Evolutionary conservation across 495 filamentous ascomycete species (phyloP).

Genomic region (Penicillium coffeae): DNA sequence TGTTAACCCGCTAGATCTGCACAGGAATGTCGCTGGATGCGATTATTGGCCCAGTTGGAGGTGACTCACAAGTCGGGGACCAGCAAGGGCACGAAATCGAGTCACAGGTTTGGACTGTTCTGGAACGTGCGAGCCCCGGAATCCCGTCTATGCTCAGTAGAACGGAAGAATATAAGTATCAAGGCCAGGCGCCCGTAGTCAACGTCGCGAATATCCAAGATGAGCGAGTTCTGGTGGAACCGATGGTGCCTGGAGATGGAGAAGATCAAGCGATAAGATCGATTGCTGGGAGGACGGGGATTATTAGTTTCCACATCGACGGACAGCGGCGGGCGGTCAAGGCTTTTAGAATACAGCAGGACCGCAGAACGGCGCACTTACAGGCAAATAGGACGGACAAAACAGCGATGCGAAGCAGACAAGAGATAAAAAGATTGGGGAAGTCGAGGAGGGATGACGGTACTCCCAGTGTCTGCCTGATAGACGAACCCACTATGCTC

Average conservation of each 20-base stretch:
- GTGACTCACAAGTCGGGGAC: constrained; percentile 8
- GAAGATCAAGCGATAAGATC: no score
- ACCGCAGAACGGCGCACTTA: no score
- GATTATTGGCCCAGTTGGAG: neutral
- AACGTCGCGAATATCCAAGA: neutral
- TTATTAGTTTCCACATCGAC: no score
- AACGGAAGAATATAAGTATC: neutral
- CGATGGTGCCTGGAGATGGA: constrained; percentile 23
- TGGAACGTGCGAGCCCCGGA: neutral
- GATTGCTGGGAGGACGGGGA: no score
- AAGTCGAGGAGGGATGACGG: constrained; percentile 17
- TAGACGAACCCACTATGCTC: constrained; percentile 33
- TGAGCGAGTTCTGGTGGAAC: neutral
- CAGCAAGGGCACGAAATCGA: neutral
- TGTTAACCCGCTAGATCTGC: neutral
- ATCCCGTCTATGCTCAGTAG: neutral
- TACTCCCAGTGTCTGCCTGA: constrained; percentile 38
- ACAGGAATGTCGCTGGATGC: neutral
- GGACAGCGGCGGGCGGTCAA: no score
- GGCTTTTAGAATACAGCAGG: no score
- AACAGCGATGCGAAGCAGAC: neutral
- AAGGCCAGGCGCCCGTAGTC: neutral
- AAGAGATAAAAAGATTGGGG: constrained; percentile 5
- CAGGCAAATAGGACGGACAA: constrained; percentile 3
- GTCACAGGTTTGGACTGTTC: neutral